Base-by-base conservation (phyloP, 2,329 filamentous ascomycete genomes). In the Trichophyton schoenleinii region DNA sequence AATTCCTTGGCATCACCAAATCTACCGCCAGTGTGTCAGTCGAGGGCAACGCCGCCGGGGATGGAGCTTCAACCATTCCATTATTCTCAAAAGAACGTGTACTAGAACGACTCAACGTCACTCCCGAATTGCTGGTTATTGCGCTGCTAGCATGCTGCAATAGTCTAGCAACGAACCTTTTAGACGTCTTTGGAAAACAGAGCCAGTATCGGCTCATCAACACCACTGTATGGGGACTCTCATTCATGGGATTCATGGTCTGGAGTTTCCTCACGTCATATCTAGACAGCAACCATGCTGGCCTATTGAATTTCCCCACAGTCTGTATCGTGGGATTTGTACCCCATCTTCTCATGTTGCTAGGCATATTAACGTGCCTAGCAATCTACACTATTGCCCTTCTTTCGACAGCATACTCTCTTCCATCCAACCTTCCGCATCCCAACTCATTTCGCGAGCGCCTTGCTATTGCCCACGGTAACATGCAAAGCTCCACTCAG, bases 241-340 rank as follows among this genome's bases (percentile, higher is more conserved):
- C 88, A 68, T 97, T 95, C 71, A 95, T 97, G 88, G 79, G 80
- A 42, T 87, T 88, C 38, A 91, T 97, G 66, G 75, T 87, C 2
- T 90, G 87, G 83, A 91, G 89, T 64, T 84, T 89, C 38, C 70
- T 83, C 41, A 73, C 22, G 72, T 70, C 75, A 18, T 75, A 75
- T 11, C 72, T 77, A n/a, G 64, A 75, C n/a, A 72, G 72, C 52
- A 73, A 73, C 31, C 75, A 75, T 65, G 74, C 66, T 60, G 87
- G 89, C 3, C 79, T 96, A 9, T 79, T 96, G 48, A 83, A 89
- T 63, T 96, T 95, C 66, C 94, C 94, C 2, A 96, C 91, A 0
- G 91, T 97, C 46, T 96, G 89, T 69, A 91, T 97, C 62, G 87
- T 97, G 34, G 90, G 92, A 0, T 96, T 97, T 71, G 87, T 97